Percentiles rank a stretch among this genome's conserved stretches.
Evolutionary conservation across 2,329 filamentous ascomycete genomes (phyloP).

Genomic region (Apiospora aurea): DNA sequence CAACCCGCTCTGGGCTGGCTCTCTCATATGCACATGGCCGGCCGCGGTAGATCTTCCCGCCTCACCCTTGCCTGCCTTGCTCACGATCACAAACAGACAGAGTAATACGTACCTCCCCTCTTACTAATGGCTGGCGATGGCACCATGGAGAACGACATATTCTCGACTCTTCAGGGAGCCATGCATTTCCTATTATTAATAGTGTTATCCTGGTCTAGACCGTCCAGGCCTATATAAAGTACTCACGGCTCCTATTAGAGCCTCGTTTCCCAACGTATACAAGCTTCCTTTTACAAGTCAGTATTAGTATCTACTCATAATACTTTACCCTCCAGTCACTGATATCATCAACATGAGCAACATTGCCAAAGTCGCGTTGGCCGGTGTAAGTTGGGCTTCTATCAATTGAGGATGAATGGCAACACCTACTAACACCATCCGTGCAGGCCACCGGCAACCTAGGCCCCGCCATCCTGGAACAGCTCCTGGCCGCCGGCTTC

Average conservation of each 20-base stretch:
- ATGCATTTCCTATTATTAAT: not conserved
- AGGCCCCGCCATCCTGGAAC: constrained; percentile 45
- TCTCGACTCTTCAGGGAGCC: not conserved
- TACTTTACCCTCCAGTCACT: no score
- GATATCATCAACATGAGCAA: constrained; percentile 29
- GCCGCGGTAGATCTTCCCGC: not conserved
- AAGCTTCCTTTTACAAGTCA: not conserved
- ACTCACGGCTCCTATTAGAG: not conserved
- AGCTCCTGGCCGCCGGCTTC: constrained; percentile 48
- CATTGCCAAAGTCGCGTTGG: constrained; percentile 33
- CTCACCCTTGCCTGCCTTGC: not conserved
- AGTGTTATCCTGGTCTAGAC: no score
- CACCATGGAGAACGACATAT: not conserved
- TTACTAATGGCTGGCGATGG: not conserved
- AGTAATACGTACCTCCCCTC: not conserved
- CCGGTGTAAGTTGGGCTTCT: constrained; percentile 31
- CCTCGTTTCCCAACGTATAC: not conserved
- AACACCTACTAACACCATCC: not conserved
- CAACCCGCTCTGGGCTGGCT: not conserved
- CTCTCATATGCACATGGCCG: not conserved
- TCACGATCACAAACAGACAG: not conserved
- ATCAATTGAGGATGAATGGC: not conserved
- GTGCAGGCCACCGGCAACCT: constrained; percentile 37
- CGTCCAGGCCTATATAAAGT: not conserved
- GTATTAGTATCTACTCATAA: not conserved